Base-by-base conservation (phyloP, 1,284 basidiomycete species). In the Cutaneotrichosporon cavernicola region DNA sequence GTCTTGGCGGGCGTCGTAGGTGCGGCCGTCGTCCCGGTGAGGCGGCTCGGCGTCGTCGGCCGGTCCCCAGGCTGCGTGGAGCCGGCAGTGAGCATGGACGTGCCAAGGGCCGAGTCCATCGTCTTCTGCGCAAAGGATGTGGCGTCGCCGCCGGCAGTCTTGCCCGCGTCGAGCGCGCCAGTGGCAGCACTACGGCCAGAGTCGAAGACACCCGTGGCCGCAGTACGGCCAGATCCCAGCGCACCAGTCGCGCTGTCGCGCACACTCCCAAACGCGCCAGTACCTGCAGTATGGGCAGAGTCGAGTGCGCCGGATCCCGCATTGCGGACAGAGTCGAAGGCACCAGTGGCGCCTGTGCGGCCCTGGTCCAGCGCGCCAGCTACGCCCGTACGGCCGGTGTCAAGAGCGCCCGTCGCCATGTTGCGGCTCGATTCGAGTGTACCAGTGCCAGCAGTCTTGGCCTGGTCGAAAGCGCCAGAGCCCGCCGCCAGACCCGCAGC, bases 91-190 rank as follows among this genome's bases (percentile, higher is more conserved):
- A 14, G 40, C 4, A 21, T 60, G 22, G 43, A 46, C 5, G n/a
- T 22, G 22, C 43, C 31, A 8, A 59, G 34, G 13, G 58, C 58
- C 8, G 30, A 18, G 58, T 53, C 50, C 46, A 56, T 36, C 53
- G 52, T 34, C 50, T 36, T 60, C 38, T 57, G 32, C 36, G 51
- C 63, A 32, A 61, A 56, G 34, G 55, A 38, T 10, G 49, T 50
- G 13, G 49, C 49, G 49, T 30, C 49, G 22, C 21, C 26, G 49
- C 14, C 26, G 22, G 22, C 49, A 22, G 43, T 46, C 43, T 46
- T 46, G 43, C 43, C 43, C 43, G 43, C 7, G 43, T 46, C 18
- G 5, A 46, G 18, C 49, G 49, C 43, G 9, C 34, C 34, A n/a
- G 53, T 53, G 50, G 50, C 56, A n/a, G 38, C 50, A n/a, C 30